phyloP scores from a whole-genome alignment of 2,329 filamentous ascomycete genomes.

The Xylariaceae sp. region DNA sequence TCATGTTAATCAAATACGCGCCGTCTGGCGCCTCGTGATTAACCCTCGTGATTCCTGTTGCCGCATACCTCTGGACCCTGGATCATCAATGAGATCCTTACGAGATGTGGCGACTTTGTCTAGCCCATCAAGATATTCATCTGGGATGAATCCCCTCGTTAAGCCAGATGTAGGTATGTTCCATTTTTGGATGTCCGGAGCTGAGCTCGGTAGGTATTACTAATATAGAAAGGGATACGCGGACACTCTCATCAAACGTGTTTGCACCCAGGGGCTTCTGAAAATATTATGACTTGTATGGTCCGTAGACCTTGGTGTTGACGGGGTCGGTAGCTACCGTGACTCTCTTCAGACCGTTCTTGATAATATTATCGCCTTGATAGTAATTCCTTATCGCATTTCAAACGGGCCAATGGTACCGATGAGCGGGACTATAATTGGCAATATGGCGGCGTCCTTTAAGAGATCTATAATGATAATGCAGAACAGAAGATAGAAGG shows the following conservation, averaged over 20 bases:
- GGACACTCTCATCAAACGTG: conserved; percentile 32
- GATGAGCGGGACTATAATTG: conserved; percentile 13
- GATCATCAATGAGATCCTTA: no score
- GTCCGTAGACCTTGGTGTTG: conserved; percentile 6
- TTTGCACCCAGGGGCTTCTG: conserved; percentile 30
- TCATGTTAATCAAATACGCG: no score
- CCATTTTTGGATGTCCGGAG: background rate
- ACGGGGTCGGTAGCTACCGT: conserved; percentile 25
- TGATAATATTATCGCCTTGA: conserved; percentile 27
- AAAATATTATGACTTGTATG: conserved; percentile 26
- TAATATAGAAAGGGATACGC: conserved; percentile 23
- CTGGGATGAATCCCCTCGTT: conserved; percentile 30
- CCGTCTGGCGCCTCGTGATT: no score
- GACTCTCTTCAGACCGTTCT: conserved; percentile 31
- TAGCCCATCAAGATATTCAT: conserved; percentile 18
- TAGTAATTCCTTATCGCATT: conserved; percentile 21
- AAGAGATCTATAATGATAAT: conserved; percentile 27
- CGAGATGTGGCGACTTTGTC: no score
- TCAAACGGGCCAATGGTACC: conserved; percentile 14
- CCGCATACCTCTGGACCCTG: no score
- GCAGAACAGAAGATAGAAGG: conserved; percentile 21
- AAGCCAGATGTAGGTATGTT: conserved; percentile 28
- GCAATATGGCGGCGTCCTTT: conserved; percentile 22
- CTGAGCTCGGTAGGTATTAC: conserved; percentile 24
- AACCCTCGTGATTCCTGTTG: no score